Conservation (phyloP, 176 grass and related monocot species). For the Panicum miliaceum region DNA sequence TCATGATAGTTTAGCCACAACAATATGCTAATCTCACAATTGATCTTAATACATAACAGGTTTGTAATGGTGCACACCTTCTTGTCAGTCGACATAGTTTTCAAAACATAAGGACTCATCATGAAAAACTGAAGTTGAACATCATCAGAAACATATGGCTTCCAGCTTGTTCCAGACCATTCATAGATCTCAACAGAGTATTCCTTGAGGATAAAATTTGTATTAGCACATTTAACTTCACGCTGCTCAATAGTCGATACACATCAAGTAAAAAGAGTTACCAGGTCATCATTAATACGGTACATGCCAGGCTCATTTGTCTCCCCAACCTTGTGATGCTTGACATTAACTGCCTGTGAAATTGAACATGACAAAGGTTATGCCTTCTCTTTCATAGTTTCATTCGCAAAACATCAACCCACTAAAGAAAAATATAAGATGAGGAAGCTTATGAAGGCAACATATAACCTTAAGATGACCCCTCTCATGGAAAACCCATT, state of each 20-base stretch:
- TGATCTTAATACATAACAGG: slow-evolving; percentile 22
- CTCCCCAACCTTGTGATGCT: slow-evolving; percentile 86
- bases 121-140: slow-evolving; percentile 99
- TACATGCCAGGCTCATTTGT: slow-evolving; percentile 90
- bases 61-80: slow-evolving; percentile 45
- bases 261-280: slow-evolving; percentile 52
- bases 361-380: slow-evolving; percentile 23
- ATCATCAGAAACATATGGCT: slow-evolving; percentile 93
- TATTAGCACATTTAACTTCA: slow-evolving; percentile 41
- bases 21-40: slow-evolving; percentile 36
- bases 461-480: slow-evolving; percentile 88
- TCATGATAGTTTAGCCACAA: slow-evolving; percentile 32
- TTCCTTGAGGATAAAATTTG: slow-evolving; percentile 62
- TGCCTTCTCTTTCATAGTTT: neutral
- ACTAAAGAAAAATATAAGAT: neutral
- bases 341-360: slow-evolving; percentile 77
- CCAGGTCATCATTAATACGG: slow-evolving; percentile 98
- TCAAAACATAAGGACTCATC: slow-evolving; percentile 99
- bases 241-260: slow-evolving; percentile 14
- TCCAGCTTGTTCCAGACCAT: slow-evolving; percentile 97
- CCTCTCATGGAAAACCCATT: slow-evolving; percentile 99
- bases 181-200: slow-evolving; percentile 98
- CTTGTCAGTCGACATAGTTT: slow-evolving; percentile 75
- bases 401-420: neutral
- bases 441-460: neutral